Conservation (phyloP, 1,284 basidiomycete species). For the Microbotryum scabiosae region DNA sequence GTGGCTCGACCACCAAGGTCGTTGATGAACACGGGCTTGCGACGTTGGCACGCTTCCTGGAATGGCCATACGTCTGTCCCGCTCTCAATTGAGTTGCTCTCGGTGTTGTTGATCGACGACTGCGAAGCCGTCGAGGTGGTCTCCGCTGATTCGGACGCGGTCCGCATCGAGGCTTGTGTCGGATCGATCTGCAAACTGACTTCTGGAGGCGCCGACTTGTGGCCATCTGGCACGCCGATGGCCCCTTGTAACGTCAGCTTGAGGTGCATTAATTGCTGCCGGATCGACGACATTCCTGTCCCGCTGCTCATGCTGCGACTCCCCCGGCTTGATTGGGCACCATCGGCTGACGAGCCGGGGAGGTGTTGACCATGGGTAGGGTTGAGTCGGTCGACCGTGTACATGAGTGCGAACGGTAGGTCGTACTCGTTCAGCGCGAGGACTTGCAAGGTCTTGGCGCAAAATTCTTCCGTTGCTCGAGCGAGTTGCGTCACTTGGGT, state of each 20-base stretch:
- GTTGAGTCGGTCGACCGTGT: slow-evolving; percentile 17
- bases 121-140: slow-evolving; percentile 9
- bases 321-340: too few relatives aligned
- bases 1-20: slow-evolving; percentile 18
- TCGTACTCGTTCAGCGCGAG: slow-evolving; percentile 28
- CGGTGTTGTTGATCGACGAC: slow-evolving; percentile 8
- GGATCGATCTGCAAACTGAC: slow-evolving; percentile 16
- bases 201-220: slow-evolving; percentile 22
- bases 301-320: background rate
- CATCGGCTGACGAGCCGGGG: background rate
- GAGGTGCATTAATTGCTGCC: too few relatives aligned
- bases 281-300: too few relatives aligned
- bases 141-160: slow-evolving; percentile 12
- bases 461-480: slow-evolving; percentile 13
- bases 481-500: slow-evolving; percentile 25
- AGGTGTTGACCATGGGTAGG: slow-evolving; percentile 12
- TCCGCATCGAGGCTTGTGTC: slow-evolving; percentile 5
- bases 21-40: slow-evolving; percentile 22
- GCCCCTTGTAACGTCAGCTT: slow-evolving; percentile 1
- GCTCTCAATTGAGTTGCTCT: background rate
- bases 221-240: slow-evolving; percentile 16
- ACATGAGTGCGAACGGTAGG: slow-evolving; percentile 28
- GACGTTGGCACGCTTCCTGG: slow-evolving; percentile 22
- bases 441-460: slow-evolving; percentile 7
- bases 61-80: slow-evolving; percentile 17